phyloP scores from a whole-genome alignment of 225 moss, liverwort and hornwort species.

The Marchantia polymorpha region DNA sequence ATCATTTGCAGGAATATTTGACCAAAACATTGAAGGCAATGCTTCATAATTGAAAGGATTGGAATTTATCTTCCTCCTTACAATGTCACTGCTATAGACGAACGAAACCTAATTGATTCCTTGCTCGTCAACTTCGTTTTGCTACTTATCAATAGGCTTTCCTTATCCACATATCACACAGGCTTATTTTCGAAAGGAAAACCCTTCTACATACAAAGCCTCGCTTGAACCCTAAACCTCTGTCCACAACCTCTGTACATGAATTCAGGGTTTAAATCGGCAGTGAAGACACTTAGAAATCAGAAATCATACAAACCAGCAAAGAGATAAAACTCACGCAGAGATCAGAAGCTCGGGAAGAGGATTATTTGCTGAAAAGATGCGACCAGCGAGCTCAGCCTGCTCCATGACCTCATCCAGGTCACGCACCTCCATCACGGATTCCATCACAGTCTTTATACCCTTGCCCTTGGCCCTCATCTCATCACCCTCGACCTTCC shows the following conservation, averaged over 20 bases:
- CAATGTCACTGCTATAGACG: no score
- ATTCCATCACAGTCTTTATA: conserved; percentile 52
- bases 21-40: no score
- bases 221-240: conserved; percentile 13
- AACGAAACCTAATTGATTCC: no score
- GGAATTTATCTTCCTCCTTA: no score
- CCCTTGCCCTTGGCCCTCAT: conserved; percentile 24
- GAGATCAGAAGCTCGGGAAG: conserved; percentile 78
- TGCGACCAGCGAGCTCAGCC: conserved; percentile 88
- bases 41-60: no score
- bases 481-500: conserved; percentile 36
- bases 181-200: no score
- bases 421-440: conserved; percentile 86
- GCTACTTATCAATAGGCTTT: no score
- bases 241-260: not conserved
- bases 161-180: no score
- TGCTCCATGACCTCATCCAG: conserved; percentile 98
- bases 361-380: conserved; percentile 86
- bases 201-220: no score
- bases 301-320: not conserved
- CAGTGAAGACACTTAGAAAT: not conserved
- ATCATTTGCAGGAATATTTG: no score
- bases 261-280: no score
- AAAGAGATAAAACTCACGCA: conserved; percentile 45
- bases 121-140: no score